A percentile compares a stretch with the other conserved stretches of the same genome.
phyloP scores from a whole-genome alignment of 2,329 filamentous ascomycete genomes.

The Aspergillus eucalypticola region DNA sequence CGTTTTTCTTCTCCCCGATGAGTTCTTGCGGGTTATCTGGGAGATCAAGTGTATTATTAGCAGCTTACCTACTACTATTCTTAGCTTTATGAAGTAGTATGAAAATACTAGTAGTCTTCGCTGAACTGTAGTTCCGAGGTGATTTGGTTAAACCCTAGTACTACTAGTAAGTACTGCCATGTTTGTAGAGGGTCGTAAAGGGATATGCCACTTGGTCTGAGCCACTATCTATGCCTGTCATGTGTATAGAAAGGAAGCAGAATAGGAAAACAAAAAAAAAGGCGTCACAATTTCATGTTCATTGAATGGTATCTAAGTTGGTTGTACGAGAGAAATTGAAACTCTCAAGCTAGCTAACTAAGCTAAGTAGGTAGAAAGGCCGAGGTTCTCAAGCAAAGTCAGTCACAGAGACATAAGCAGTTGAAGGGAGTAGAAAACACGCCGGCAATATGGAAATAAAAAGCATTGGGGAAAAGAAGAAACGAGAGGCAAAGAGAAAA shows the following conservation, averaged over 20 bases:
- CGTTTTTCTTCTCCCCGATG: background rate
- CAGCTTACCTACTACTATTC: too few species aligned
- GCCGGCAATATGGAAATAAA: background rate
- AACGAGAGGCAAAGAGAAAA: background rate
- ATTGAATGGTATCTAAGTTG: conserved; percentile 3
- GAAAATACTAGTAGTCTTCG: background rate
- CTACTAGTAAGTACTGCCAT: too few species aligned
- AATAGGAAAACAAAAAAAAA: too few species aligned
- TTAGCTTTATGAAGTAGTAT: too few species aligned
- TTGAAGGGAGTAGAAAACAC: background rate
- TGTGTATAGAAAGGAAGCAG: too few species aligned
- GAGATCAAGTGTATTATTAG: too few species aligned
- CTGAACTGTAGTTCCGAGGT: background rate
- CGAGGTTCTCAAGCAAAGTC: background rate
- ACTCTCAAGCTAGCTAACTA: background rate
- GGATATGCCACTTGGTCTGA: too few species aligned
- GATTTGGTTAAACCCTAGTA: background rate
- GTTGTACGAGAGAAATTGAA: background rate
- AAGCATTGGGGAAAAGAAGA: background rate
- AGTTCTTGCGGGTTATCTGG: background rate
- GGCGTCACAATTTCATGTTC: background rate
- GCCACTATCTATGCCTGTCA: too few species aligned
- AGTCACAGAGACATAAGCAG: background rate
- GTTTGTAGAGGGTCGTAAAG: too few species aligned
- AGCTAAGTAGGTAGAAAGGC: background rate